Percentiles rank a stretch among this genome's conserved stretches.
Conservation (phyloP, 129 eudicot species). For the sunflower (Helianthus annuus) region DNA sequence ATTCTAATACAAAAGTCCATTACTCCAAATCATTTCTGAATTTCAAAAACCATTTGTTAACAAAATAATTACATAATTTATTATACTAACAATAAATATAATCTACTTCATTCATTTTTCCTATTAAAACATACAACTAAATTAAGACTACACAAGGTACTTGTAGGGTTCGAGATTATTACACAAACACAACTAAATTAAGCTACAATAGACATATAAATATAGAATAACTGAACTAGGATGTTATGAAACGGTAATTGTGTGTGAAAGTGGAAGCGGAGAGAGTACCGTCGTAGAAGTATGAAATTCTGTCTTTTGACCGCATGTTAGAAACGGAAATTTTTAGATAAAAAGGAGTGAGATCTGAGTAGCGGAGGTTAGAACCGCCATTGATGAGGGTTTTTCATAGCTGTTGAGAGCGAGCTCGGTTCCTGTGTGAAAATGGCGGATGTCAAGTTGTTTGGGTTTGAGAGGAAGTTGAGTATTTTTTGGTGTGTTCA, state of each 20-base stretch:
- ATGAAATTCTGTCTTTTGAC: constrained; percentile 84
- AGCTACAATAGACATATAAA: not conserved
- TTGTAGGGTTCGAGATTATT: constrained; percentile 25
- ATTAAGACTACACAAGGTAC: not conserved
- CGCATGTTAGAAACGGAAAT: constrained; percentile 48
- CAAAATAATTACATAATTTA: not conserved
- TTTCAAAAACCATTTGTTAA: constrained; percentile 8
- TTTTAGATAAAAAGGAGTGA: not conserved
- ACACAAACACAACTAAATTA: not conserved
- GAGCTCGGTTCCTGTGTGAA: not conserved
- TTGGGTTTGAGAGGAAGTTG: constrained; percentile 1
- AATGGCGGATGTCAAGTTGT: constrained; percentile 29
- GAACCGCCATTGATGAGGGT: constrained; percentile 24
- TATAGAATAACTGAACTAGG: not conserved
- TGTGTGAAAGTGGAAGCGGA: not conserved
- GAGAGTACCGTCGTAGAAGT: constrained; percentile 78
- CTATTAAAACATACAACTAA: not conserved
- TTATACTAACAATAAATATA: not conserved
- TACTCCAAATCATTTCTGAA: constrained; percentile 12
- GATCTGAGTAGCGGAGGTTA: constrained; percentile 4
- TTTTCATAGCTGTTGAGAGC: not conserved
- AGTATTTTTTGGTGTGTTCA: constrained; percentile 25
- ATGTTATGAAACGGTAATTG: no score
- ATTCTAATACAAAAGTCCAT: not conserved
- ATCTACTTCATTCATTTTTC: not conserved